Evolutionary conservation across 805 yeast species (phyloP), one percentile per base, ranked within the genome.

Genomic region (Brettanomyces sp.): DNA sequence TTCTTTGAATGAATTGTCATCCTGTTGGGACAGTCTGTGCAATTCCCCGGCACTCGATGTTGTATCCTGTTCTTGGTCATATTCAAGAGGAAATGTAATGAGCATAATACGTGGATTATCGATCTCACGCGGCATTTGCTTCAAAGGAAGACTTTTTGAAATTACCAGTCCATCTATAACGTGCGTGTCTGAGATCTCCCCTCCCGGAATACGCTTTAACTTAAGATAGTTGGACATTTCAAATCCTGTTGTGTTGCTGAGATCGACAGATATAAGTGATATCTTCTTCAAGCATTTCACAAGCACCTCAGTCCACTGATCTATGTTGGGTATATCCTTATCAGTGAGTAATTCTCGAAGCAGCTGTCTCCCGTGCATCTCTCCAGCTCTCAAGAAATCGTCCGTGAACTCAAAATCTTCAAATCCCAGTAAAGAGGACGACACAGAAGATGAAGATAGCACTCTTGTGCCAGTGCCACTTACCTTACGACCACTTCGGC

Each of bases 201-300:
- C 93, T 1, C 99, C 98, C 0, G 82, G 72, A 7, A 91, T 77
- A 48, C 88, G 73, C 58, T 93, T 95, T 40, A 93, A 72, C 57
- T 95, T 93, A 39, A 93, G 78, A 62, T 86, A 91, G 53, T 84
- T 90, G n/a, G 91, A 74, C 42, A 90, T 80, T 59, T 93, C 97
- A 49, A 89, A 72, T 3, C 82, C 81, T 50, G 84, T 91, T 4
- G 87, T 84, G 28, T 77, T 72, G 35, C 70, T 68, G 3, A 79
- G 69, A 51, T 79, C 81, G 8, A 80, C 70, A 43, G 79, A 81
- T 4, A 90, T 70, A 14, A 66, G 65, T 36, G 82, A 79, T 2
- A 86, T 74, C 35, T 73, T 69, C 25, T 72, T 65, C 12, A 89
- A 60, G 5, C 80, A 70, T 6, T 69, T 67, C 11, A 70, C 63